phyloP scores from a whole-genome alignment of 768 basidiomycete species.

The Macrocybe gigantea region DNA sequence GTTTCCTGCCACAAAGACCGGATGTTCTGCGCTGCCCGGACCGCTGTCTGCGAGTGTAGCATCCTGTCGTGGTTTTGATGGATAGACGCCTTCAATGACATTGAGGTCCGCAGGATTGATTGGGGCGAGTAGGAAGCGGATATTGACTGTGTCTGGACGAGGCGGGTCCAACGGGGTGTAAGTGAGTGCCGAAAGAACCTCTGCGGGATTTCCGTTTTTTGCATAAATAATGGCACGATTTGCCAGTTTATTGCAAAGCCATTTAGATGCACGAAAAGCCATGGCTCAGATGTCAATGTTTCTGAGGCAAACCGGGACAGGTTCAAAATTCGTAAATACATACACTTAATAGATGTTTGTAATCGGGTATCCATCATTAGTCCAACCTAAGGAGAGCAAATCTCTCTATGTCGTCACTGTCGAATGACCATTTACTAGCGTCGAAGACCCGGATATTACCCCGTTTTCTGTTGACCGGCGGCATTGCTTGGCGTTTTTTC shows the following conservation, averaged over 20 bases:
- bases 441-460: too few species aligned
- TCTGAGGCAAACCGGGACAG: too few species aligned
- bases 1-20: slow-evolving; percentile 65
- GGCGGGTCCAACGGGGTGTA: slow-evolving; percentile 51
- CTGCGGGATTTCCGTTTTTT: slow-evolving; percentile 50
- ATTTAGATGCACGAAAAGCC: slow-evolving; percentile 13
- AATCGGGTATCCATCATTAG: too few species aligned
- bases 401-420: too few species aligned
- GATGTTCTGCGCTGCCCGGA: slow-evolving; percentile 22
- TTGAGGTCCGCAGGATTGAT: slow-evolving; percentile 83
- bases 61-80: slow-evolving; percentile 45
- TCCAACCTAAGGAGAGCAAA: too few species aligned
- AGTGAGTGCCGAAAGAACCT: slow-evolving; percentile 50
- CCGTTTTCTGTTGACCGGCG: too few species aligned
- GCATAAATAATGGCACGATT: slow-evolving; percentile 67
- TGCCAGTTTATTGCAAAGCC: slow-evolving; percentile 11
- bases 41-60: slow-evolving; percentile 28
- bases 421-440: too few species aligned
- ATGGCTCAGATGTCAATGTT: slow-evolving; percentile 22
- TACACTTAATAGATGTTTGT: too few species aligned
- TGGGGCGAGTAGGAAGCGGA: slow-evolving; percentile 65
- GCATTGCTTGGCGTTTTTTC: too few species aligned
- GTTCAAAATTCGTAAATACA: too few species aligned
- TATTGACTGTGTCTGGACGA: slow-evolving; percentile 49
- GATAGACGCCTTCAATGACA: slow-evolving; percentile 80